Evolutionary conservation across 306 rosid species (phyloP).

Genomic region (Sicyos edulis): DNA sequence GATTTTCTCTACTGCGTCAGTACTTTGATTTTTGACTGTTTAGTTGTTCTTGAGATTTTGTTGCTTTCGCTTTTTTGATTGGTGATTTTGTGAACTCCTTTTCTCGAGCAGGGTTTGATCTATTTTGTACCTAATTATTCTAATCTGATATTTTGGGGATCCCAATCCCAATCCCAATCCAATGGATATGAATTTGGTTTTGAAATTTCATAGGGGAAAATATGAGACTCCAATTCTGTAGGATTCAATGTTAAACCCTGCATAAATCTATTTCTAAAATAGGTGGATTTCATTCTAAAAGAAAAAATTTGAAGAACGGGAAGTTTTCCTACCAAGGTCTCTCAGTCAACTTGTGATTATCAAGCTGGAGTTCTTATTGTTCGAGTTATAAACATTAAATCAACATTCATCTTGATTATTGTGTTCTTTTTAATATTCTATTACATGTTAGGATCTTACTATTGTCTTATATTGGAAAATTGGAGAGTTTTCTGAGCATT

Average conservation of each 20-base stretch:
- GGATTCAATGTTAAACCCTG: too few species aligned
- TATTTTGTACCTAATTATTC: not conserved
- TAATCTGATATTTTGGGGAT: not conserved
- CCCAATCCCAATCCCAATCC: too few species aligned
- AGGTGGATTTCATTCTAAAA: not conserved
- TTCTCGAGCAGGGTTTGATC: not conserved
- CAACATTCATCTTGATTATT: not conserved
- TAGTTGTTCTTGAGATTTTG: conserved; percentile 13
- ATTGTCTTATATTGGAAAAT: too few species aligned
- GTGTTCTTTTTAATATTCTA: not conserved
- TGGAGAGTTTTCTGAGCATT: too few species aligned
- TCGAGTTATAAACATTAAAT: not conserved
- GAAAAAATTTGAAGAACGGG: not conserved
- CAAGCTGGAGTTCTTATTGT: not conserved
- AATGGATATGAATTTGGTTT: not conserved
- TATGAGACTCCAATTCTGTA: not conserved
- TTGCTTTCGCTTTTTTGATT: not conserved
- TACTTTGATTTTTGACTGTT: not conserved
- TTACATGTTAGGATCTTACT: too few species aligned
- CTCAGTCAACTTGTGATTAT: not conserved
- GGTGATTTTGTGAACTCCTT: not conserved
- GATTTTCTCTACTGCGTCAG: not conserved
- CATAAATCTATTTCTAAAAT: too few species aligned
- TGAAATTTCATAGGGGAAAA: not conserved
- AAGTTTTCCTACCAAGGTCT: not conserved